Base-by-base conservation (phyloP, 176 grass and related monocot species). In the barley (Hordeum vulgare) region DNA sequence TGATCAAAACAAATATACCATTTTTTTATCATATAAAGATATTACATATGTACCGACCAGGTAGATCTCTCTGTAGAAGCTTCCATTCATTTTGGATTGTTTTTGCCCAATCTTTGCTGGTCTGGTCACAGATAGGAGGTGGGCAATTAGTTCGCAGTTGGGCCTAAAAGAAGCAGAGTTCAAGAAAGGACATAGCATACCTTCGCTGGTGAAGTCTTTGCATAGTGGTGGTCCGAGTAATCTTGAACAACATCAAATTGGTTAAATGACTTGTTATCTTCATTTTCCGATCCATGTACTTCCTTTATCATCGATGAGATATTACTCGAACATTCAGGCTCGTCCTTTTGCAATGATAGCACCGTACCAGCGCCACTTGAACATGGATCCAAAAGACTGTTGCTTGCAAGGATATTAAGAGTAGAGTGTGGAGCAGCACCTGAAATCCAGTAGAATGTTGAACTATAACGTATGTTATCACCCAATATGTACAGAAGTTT, bases 221-320 rank as follows among this genome's bases (percentile, higher is more conserved):
- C 74, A 66, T 84, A 94, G 73, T 94, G 69, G 61, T 94, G 92
- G 90, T 89, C 92, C 4, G 89, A 94, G 47, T 84, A 86, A 86
- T 94, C 76, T 78, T 83, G 83, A 84, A 89, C 86, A 84, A 83
- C 84, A 86, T 94, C 92, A 70, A 94, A 94, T 67, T 91, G 92
- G 11, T 78, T 75, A 75, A 91, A 94, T 47, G 15, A 28, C 45
- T 57, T 79, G 62, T 80, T 37, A 26, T 85, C 61, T 66, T 61
- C 67, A 66, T 3, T 66, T 37, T 49, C 78, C 69, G 58, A 85
- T 88, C 65, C 91, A 80, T 83, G 49, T 54, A 61, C 91, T 78
- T 53, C 23, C 42, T 47, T 74, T 70, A 68, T 6, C 29, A 25
- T 67, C 13, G 59, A 65, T 84, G 64, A 80, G 4, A 79, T 71